Evolutionary conservation across 2,329 filamentous ascomycete genomes (phyloP), one percentile per base, ranked within the genome.

Genomic region (Venturia oleaginea): DNA sequence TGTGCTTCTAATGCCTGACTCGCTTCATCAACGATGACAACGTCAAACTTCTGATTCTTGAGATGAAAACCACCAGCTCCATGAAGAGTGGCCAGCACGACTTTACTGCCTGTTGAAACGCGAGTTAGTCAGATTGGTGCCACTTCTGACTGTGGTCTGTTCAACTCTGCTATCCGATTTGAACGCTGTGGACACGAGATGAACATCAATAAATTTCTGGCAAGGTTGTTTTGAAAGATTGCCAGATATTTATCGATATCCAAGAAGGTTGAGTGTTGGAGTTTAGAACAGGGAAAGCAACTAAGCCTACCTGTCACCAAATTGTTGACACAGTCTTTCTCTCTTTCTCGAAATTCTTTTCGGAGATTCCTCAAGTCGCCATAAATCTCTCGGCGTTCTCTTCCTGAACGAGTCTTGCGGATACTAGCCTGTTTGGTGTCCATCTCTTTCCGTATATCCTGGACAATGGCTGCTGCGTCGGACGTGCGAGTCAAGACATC

Each of bases 1-100:
- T 97, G 93, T 0, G 94, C 92, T 76, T 99, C 94, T 11, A 97
- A 81, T 1, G 94, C 94, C 74, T 99, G 94, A 73, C 90, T 95
- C 4, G 92, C 94, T 77, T 99, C 94, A 71, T 99, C 94, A 65
- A 99, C 91, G 66, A 99, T 87, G 34, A 99, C 90, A 4, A 96
- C 89, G 74, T 99, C 94, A 68, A 99, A 99, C 62, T 84, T 79
- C 71, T 95, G 86, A 67, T 87, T 84, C 66, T 86, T 87, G 38
- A 96, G 79, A 76, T 97, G 91, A 69, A 86, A 88, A 0, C 92
- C 90, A 10, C 94, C 94, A 0, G 93, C 89, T 2, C 94, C 94
- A 74, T 99, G 94, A 55, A 99, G 81, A 2, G 94, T 99, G 0
- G 92, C 90, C 19, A 97, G 83, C 4, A 97, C 91, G 34, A 97